Evolutionary conservation across 257 asterid genomes (phyloP).

Genomic region (Coffea canephora): DNA sequence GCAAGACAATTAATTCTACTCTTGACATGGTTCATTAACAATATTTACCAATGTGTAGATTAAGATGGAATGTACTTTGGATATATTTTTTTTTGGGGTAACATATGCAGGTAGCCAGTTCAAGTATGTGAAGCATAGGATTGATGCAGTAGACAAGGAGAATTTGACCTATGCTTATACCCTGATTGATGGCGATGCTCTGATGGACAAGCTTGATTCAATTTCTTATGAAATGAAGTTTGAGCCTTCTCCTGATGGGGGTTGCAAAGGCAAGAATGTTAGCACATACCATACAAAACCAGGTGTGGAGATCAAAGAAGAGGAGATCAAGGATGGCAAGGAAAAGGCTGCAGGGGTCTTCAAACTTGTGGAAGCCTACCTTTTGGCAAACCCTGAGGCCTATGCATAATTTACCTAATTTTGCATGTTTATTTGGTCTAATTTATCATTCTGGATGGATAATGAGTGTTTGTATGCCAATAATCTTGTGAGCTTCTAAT

Average conservation of each 20-base stretch:
- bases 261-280: constrained; percentile 39
- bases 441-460: not conserved
- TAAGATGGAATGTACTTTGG: not conserved
- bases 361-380: constrained; percentile 32
- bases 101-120: constrained; percentile 38
- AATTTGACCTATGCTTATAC: constrained; percentile 38
- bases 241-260: constrained; percentile 51
- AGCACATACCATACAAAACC: constrained; percentile 43
- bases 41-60: not conserved
- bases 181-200: constrained; percentile 48
- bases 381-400: constrained; percentile 33
- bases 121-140: constrained; percentile 45
- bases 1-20: constrained; percentile 20
- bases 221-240: constrained; percentile 44
- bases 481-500: not conserved
- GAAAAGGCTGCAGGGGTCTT: constrained; percentile 26
- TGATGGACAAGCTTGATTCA: constrained; percentile 44
- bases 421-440: not conserved
- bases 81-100: not conserved
- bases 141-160: constrained; percentile 43
- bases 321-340: constrained; percentile 36
- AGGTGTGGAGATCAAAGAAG: constrained; percentile 41
- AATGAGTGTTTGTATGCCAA: not conserved
- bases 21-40: not conserved
- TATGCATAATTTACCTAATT: constrained; percentile 9